A percentile compares a stretch with the other conserved stretches of the same genome.
Evolutionary conservation across 768 basidiomycete genomes (phyloP).

Genomic region (Scleroderma bovista): DNA sequence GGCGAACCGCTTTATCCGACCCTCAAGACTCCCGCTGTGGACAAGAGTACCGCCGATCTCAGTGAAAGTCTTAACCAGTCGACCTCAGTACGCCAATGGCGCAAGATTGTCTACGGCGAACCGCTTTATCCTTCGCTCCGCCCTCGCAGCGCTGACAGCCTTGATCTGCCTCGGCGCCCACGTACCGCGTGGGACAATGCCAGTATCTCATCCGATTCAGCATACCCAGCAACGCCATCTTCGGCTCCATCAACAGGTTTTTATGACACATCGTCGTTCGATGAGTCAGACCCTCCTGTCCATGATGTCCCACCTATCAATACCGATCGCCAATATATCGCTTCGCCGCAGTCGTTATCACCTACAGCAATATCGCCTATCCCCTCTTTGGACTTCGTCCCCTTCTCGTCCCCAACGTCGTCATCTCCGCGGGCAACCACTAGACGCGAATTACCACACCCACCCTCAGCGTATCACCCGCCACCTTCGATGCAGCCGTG

Average conservation of each 20-base stretch:
- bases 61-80: constrained; percentile 27
- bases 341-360: constrained; percentile 17
- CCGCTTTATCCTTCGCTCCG: constrained; percentile 37
- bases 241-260: constrained; percentile 37
- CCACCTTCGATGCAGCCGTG: constrained; percentile 22
- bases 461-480: constrained; percentile 27
- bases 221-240: constrained; percentile 34
- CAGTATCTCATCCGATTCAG: constrained; percentile 48
- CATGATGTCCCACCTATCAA: constrained; percentile 8
- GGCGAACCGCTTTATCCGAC: constrained; percentile 49
- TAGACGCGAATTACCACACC: constrained; percentile 25
- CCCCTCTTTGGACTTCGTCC: constrained; percentile 26
- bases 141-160: constrained; percentile 19
- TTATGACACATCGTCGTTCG: constrained; percentile 17
- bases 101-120: constrained; percentile 38
- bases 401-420: constrained; percentile 16
- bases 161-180: constrained; percentile 20
- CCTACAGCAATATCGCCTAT: constrained; percentile 24
- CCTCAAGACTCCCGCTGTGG: constrained; percentile 30
- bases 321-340: constrained; percentile 2
- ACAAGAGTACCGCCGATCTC: constrained; percentile 26
- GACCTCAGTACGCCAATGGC: constrained; percentile 35
- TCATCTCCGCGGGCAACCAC: constrained; percentile 10
- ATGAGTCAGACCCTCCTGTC: constrained; percentile 17
- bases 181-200: constrained; percentile 19